Evolutionary conservation across 2,329 filamentous ascomycete species (phyloP).

Genomic region (Fusarium miscanthi): DNA sequence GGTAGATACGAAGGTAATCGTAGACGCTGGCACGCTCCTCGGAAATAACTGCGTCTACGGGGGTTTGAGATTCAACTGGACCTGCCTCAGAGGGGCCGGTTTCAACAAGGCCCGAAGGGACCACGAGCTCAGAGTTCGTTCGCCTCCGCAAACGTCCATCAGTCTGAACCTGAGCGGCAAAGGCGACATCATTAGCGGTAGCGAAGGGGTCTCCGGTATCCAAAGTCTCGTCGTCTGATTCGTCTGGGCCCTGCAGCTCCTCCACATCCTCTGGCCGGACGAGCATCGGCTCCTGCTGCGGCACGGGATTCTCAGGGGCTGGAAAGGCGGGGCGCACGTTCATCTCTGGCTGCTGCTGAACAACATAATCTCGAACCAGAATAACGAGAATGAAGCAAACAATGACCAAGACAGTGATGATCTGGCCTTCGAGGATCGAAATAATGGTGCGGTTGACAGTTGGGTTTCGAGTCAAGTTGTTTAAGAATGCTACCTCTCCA

Average conservation of each 20-base stretch:
- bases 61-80: conserved; percentile 7
- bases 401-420: conserved; percentile 92
- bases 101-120: conserved; percentile 23
- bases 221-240: conserved; percentile 49
- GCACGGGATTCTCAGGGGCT: conserved; percentile 51
- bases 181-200: conserved; percentile 21
- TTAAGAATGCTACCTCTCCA: conserved; percentile 67
- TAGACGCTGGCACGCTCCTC: conserved; percentile 44
- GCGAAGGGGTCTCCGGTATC: conserved; percentile 42
- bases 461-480: conserved; percentile 74
- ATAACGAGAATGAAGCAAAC: conserved; percentile 97
- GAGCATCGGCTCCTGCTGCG: conserved; percentile 40
- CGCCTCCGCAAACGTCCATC: conserved; percentile 25
- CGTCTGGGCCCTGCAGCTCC: conserved; percentile 37
- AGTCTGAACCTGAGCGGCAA: conserved; percentile 18
- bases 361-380: conserved; percentile 95
- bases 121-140: conserved; percentile 23
- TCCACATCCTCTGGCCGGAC: conserved; percentile 41
- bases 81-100: neutral
- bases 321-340: conserved; percentile 79
- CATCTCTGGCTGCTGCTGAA: conserved; percentile 94
- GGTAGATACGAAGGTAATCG: conserved; percentile 65
- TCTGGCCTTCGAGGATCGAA: conserved; percentile 88
- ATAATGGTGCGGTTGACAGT: conserved; percentile 82
- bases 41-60: neutral